Base-by-base conservation (phyloP, 257 asterid genomes). In the Catharanthus roseus region DNA sequence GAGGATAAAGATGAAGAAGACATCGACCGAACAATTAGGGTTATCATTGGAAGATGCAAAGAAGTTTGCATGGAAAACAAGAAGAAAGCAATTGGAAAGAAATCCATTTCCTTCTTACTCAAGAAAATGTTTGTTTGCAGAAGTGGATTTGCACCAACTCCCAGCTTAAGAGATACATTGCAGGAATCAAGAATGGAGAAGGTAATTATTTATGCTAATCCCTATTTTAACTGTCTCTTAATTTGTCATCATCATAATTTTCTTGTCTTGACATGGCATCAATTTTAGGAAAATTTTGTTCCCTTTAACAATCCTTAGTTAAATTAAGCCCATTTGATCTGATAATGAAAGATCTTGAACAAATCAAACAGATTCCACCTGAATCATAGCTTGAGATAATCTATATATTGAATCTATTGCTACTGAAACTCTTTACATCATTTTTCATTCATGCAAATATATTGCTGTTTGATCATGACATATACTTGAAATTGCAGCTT, bases 171-270 rank as follows among this genome's bases (percentile, higher is more conserved):
- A 29, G 97, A 93, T 49, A 75, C 98, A 13, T 57, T 90, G 72
- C 97, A 84, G 49, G 98, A 93, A 85, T 87, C 98, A 50, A 84
- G 96, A 82, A 93, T 88, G 98, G 98, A 93, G 74, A 93, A 93
- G 97, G 98, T 92, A 31, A 15, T 31, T 92, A 31, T 10, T 31
- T 6, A 19, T 34, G 47, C 26, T 33, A 18, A 29, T 58, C 19
- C 3, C 24, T 18, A 18, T 3, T 49, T 49, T 49, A 38, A n/a
- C n/a, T n/a, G 51, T 45, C 51, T 11, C 51, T 45, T 56, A 4
- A 26, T 4, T 6, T 0, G 6, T 26, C 15, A 11, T 28, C 10
- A 26, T 57, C 21, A 12, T 10, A 36, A 55, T 26, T 57, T 57
- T 57, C 36, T 56, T 56, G 41, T 24, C 11, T n/a, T n/a, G 31